These are phyloP conservation scores for Fusarium sp. DNA, from an alignment of 2,329 filamentous ascomycete species.

Conservation along the genomic window DNA sequence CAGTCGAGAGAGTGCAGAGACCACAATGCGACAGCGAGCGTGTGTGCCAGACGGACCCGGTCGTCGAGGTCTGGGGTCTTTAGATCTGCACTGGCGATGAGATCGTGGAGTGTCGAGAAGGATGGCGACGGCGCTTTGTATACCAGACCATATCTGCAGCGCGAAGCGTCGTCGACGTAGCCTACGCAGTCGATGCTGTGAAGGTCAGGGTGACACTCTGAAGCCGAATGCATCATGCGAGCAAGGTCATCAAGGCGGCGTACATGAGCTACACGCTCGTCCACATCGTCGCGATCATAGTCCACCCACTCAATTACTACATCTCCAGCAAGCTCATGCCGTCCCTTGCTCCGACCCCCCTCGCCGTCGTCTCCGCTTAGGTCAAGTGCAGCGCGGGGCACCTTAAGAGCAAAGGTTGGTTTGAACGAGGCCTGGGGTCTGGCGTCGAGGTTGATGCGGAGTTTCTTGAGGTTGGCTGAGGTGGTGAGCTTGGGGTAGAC, in stretches of 20 bases:
- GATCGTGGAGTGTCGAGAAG: conserved; percentile 56
- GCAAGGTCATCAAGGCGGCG: conserved; percentile 61
- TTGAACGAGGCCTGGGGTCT: conserved; percentile 56
- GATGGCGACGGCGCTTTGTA: conserved; percentile 55
- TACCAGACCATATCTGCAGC: conserved; percentile 59
- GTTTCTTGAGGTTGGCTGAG: conserved; percentile 59
- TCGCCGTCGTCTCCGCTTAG: conserved; percentile 25
- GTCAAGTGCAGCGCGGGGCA: conserved; percentile 51
- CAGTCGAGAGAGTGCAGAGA: conserved; percentile 67
- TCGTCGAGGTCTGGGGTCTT: conserved; percentile 61
- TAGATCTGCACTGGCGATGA: conserved; percentile 56
- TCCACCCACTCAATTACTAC: conserved; percentile 61
- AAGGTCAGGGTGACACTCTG: conserved; percentile 59
- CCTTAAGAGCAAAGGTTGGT: conserved; percentile 58
- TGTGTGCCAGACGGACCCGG: conserved; percentile 57
- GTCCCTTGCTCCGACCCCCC: conserved; percentile 50
- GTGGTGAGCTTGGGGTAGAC: conserved; percentile 58
- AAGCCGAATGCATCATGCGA: conserved; percentile 61
- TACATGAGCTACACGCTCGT: conserved; percentile 58
- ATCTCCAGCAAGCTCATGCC: conserved; percentile 51
- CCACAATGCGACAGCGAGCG: conserved; percentile 60
- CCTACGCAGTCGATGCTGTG: conserved; percentile 62
- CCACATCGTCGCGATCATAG: conserved; percentile 58
- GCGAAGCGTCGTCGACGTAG: conserved; percentile 58
- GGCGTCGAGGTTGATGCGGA: conserved; percentile 61